Base-by-base conservation (phyloP, 768 basidiomycete species). In the Leccinum fibrillosum region DNA sequence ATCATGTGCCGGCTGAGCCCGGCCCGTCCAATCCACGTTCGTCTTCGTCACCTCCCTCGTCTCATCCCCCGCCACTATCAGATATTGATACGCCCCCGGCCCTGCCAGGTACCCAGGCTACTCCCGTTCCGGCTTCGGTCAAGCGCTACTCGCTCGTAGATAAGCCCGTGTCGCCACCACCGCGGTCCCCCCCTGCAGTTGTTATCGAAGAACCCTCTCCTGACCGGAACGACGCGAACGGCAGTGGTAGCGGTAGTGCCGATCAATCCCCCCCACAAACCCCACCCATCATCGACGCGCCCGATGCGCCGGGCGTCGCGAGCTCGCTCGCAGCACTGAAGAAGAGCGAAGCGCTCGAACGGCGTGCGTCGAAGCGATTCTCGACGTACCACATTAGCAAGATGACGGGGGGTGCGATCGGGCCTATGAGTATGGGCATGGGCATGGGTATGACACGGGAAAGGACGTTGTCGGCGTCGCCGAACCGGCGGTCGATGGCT, bases 331-430 rank as follows among this genome's bases (percentile, higher is more conserved):
- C 92, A 7, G 94, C 94, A 8, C 79, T 99, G 49, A 89, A 95
- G 74, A 86, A 89, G 66, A 86, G 84, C 52, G 94, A 95, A 63
- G 82, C 86, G 1, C 81, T 98, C 39, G 92, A 94, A 65, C 85
- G 96, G 21, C 82, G 96, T 49, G 96, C 96, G 17, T 94, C 92
- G 21, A 98, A 98, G 70, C 90, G 97, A 0, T 98, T 94, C 75
- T 97, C 94, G 45, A 87, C 88, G 2, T 98, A 96, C 70, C 92
- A 94, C 62, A 90, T 98, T 66, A 86, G 89, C 49, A 95, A 95
- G 76, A 95, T 98, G 88, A 88, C 92, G 3, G 86, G 87, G 15
- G 76, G 72, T 25, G 57, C 53, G 34, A 42, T 42, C 39, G 39
- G 39, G n/a, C 39, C 39, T 4, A 42, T 42, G n/a, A 42, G 39